Conservation (phyloP, 2,329 filamentous ascomycete species). For the Emydomyces testavorans region DNA sequence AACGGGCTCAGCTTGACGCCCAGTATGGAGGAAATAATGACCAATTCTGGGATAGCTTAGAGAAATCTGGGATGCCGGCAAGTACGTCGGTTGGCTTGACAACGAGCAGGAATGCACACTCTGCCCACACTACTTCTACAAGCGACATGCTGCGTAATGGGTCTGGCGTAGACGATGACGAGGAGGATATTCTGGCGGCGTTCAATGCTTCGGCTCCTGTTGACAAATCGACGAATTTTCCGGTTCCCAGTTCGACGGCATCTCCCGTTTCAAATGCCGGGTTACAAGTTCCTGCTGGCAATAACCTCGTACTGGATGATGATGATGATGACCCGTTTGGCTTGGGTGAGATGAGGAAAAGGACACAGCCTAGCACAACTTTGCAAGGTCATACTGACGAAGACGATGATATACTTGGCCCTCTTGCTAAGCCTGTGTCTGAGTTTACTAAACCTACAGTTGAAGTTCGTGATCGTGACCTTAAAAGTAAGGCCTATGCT, state of each 20-base stretch:
- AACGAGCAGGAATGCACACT: slow-evolving; percentile 15
- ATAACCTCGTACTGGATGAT: slow-evolving; percentile 45
- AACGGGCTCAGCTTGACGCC: slow-evolving; percentile 57
- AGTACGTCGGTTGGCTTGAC: slow-evolving; percentile 26
- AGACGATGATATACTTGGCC: slow-evolving; percentile 54
- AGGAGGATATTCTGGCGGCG: slow-evolving; percentile 50
- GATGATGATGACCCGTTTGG: slow-evolving; percentile 83
- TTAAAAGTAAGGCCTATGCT: slow-evolving; percentile 13
- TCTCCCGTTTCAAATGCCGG: slow-evolving; percentile 20
- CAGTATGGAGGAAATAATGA: slow-evolving; percentile 59
- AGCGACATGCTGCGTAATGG: background rate
- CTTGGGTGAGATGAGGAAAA: slow-evolving; percentile 44
- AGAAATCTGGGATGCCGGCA: slow-evolving; percentile 28
- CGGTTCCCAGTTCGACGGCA: slow-evolving; percentile 32
- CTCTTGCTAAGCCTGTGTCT: slow-evolving; percentile 49
- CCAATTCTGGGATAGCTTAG: slow-evolving; percentile 65
- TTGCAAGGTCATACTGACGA: slow-evolving; percentile 37
- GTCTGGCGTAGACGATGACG: slow-evolving; percentile 26
- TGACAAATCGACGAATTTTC: slow-evolving; percentile 49
- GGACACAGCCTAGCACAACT: slow-evolving; percentile 31
- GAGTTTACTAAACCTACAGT: slow-evolving; percentile 30
- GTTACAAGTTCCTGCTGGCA: slow-evolving; percentile 16
- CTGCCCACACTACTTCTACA: slow-evolving; percentile 17
- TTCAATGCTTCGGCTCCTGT: slow-evolving; percentile 50
- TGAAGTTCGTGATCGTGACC: slow-evolving; percentile 17